phyloP scores from a whole-genome alignment of 2,329 filamentous ascomycete genomes.

The Beauveria sp. region DNA sequence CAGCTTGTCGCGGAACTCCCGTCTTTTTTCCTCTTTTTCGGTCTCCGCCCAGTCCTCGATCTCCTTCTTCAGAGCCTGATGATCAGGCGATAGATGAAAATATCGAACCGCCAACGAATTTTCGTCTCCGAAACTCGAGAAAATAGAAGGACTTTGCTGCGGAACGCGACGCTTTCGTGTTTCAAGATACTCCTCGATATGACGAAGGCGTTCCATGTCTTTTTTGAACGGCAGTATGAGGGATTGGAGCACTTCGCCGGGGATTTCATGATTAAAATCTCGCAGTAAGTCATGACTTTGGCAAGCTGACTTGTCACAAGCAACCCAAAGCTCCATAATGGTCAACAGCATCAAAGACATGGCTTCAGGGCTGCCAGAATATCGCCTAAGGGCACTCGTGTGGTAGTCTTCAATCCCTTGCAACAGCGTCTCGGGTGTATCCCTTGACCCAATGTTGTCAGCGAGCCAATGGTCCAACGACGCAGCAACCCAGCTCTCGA shows the following conservation, averaged over 20 bases:
- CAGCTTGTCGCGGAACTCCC: not conserved
- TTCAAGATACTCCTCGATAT: constrained; percentile 39
- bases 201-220: constrained; percentile 37
- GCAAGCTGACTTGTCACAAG: constrained; percentile 41
- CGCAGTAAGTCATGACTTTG: constrained; percentile 29
- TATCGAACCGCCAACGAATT: not conserved
- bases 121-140: not conserved
- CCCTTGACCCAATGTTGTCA: constrained; percentile 11
- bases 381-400: constrained; percentile 19
- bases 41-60: not conserved
- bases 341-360: constrained; percentile 48
- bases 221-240: constrained; percentile 35
- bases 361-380: constrained; percentile 34
- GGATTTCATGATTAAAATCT: constrained; percentile 40
- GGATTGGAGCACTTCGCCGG: constrained; percentile 26
- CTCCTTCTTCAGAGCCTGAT: not conserved
- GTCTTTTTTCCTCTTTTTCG: not conserved
- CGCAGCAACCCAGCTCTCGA: constrained; percentile 41
- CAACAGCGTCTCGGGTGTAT: constrained; percentile 23
- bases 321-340: constrained; percentile 50
- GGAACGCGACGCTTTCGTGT: not conserved
- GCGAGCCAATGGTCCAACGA: constrained; percentile 31
- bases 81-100: not conserved
- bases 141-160: not conserved
- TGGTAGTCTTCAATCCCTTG: constrained; percentile 28